phyloP scores from a whole-genome alignment of 805 yeast genomes.

The Saturnispora besseyi region DNA sequence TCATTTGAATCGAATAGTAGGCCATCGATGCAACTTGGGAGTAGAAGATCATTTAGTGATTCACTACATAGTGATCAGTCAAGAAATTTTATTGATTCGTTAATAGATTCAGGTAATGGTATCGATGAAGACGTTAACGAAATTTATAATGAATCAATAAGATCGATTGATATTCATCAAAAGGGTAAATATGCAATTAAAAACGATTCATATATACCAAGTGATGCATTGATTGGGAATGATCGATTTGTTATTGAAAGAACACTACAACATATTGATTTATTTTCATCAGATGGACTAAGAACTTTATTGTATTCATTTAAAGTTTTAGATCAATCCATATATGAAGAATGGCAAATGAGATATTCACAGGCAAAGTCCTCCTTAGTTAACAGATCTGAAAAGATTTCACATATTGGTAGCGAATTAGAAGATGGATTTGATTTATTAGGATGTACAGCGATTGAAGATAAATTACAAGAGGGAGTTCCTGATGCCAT shows the following conservation, averaged over 20 bases:
- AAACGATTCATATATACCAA: conserved; percentile 35
- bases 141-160: conserved; percentile 44
- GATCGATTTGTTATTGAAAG: conserved; percentile 74
- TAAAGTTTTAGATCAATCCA: conserved; percentile 53
- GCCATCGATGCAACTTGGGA: conserved; percentile 9
- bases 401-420: conserved; percentile 63
- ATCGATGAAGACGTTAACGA: conserved; percentile 44
- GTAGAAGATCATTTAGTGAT: conserved; percentile 22
- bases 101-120: conserved; percentile 29
- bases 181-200: conserved; percentile 36
- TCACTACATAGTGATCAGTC: conserved; percentile 6
- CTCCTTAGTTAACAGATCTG: conserved; percentile 57
- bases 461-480: conserved; percentile 94
- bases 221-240: conserved; percentile 52
- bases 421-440: conserved; percentile 60
- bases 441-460: conserved; percentile 81
- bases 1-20: conserved; percentile 31
- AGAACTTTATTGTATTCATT: conserved; percentile 82
- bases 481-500: conserved; percentile 95
- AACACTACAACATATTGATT: conserved; percentile 86
- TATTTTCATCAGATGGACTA: conserved; percentile 89
- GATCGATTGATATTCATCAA: conserved; percentile 53
- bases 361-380: conserved; percentile 71
- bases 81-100: conserved; percentile 15
- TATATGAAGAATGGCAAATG: conserved; percentile 57